A percentile compares a stretch with the other conserved stretches of the same genome.
These are phyloP conservation scores for Pseudopyrenochaeta lycopersici DNA, from an alignment of 2,329 filamentous ascomycete species.

Conservation along the genomic window DNA sequence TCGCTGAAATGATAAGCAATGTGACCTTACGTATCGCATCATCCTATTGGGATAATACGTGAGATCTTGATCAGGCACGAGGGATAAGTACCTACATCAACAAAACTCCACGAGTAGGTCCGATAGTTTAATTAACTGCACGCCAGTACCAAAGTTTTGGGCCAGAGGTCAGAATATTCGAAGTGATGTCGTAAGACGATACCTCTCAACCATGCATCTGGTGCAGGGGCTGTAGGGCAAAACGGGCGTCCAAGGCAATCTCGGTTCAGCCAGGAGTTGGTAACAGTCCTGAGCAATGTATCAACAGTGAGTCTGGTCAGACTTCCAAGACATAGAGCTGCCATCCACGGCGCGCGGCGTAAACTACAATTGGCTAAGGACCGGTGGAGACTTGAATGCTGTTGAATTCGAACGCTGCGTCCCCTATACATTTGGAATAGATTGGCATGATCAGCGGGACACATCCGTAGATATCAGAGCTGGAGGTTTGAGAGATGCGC, in stretches of 20 bases:
- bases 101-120: conserved; percentile 6
- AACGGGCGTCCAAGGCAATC: neutral
- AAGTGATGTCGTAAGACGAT: neutral
- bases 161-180: conserved; percentile 24
- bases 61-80: conserved; percentile 20
- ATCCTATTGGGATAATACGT: conserved; percentile 22
- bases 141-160: conserved; percentile 26
- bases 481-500: neutral
- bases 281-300: neutral
- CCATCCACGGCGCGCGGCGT: neutral
- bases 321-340: neutral
- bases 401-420: neutral
- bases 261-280: neutral
- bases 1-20: conserved; percentile 13
- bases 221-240: neutral
- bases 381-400: neutral
- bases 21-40: conserved; percentile 5
- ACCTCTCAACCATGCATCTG: neutral
- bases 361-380: neutral
- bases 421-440: too few species aligned
- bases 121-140: conserved; percentile 15
- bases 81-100: conserved; percentile 26
- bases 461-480: neutral
- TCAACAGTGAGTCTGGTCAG: neutral
- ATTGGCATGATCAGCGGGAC: neutral